Conservation (phyloP, 1,139 yeast species). For the Yamadazyma friedrichii region DNA sequence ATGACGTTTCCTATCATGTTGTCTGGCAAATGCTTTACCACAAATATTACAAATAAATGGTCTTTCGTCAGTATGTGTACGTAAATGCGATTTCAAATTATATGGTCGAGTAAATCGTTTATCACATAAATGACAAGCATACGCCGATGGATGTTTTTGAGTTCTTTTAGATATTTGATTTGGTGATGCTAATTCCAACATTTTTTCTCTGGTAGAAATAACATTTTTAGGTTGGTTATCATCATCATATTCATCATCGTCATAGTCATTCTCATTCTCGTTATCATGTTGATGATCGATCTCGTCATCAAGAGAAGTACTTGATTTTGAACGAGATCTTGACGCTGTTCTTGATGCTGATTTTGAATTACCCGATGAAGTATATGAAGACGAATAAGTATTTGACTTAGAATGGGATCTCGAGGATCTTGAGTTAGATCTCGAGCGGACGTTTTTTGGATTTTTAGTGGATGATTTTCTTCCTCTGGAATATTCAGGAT, state of each 20-base stretch:
- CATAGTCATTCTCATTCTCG: background rate
- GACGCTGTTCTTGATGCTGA: conserved; percentile 16
- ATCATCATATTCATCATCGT: conserved; percentile 7
- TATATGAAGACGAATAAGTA: background rate
- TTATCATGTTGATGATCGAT: background rate
- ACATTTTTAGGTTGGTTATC: conserved; percentile 15
- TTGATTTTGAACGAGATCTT: conserved; percentile 13
- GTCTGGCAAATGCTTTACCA: conserved; percentile 93
- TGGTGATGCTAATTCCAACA: conserved; percentile 62
- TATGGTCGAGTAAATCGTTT: conserved; percentile 90
- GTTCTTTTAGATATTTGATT: conserved; percentile 50
- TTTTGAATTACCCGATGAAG: conserved; percentile 12
- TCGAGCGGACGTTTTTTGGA: conserved; percentile 12
- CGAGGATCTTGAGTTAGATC: conserved; percentile 17
- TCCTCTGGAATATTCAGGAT: conserved; percentile 38
- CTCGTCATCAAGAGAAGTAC: conserved; percentile 10
- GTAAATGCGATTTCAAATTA: conserved; percentile 82
- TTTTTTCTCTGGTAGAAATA: conserved; percentile 50
- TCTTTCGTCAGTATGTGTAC: conserved; percentile 93
- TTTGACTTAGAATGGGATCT: conserved; percentile 7
- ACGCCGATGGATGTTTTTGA: conserved; percentile 77
- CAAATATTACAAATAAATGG: conserved; percentile 87
- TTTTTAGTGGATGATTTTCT: conserved; percentile 20
- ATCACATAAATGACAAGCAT: conserved; percentile 81
- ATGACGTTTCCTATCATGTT: conserved; percentile 91